Evolutionary conservation across 192 early-diverging fungal species (phyloP).

Genomic region (Geranomyces variabilis): DNA sequence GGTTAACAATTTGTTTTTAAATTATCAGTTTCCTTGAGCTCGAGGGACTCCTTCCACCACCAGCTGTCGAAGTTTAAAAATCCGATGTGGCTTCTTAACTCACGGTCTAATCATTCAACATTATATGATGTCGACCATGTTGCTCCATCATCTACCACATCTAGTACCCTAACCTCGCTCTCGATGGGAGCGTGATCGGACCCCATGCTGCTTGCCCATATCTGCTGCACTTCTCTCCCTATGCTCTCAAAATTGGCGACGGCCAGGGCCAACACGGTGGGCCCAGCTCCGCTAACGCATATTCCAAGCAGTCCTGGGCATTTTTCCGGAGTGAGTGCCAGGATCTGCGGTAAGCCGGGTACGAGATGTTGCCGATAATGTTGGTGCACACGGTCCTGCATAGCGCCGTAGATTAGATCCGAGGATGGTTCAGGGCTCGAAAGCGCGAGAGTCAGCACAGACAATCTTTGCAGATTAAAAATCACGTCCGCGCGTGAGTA

Average conservation of each 20-base stretch:
- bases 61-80: neutral
- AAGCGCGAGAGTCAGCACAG: slow-evolving; percentile 87
- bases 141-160: slow-evolving; percentile 64
- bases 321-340: slow-evolving; percentile 71
- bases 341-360: slow-evolving; percentile 88
- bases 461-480: slow-evolving; percentile 92
- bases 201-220: slow-evolving; percentile 61
- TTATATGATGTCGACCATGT: slow-evolving; percentile 30
- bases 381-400: slow-evolving; percentile 98
- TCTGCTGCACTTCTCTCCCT: slow-evolving; percentile 63
- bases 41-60: neutral
- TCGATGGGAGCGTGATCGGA: slow-evolving; percentile 53
- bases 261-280: slow-evolving; percentile 91
- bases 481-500: slow-evolving; percentile 86
- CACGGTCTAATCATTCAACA: neutral
- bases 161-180: slow-evolving; percentile 31
- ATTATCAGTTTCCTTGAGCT: neutral
- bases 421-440: slow-evolving; percentile 55
- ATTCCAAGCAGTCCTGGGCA: slow-evolving; percentile 87
- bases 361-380: slow-evolving; percentile 91
- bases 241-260: slow-evolving; percentile 83
- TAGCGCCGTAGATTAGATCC: slow-evolving; percentile 83
- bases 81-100: neutral
- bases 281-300: slow-evolving; percentile 95
- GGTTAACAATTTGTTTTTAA: neutral